Percentiles rank a stretch among this genome's conserved stretches.
Evolutionary conservation across 768 basidiomycete genomes (phyloP).

Genomic region (Rhizopogon sp.): DNA sequence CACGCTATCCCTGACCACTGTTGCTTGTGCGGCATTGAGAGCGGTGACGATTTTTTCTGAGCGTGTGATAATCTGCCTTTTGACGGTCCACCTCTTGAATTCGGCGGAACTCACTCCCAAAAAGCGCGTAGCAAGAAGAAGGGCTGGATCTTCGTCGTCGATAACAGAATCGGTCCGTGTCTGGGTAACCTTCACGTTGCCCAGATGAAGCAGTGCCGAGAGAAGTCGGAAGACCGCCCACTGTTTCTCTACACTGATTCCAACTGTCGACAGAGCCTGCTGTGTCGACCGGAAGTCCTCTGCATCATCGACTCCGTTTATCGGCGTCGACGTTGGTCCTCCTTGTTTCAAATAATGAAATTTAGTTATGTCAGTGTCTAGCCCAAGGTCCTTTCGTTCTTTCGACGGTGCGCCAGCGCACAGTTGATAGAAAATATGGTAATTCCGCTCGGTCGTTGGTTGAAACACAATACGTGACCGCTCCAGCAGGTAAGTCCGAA

Average conservation of each 20-base stretch:
- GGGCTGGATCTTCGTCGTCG: conserved; percentile 75
- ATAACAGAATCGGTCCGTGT: conserved; percentile 78
- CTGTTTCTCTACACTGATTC: conserved; percentile 95
- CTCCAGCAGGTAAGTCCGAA: conserved; percentile 96
- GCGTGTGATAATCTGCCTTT: conserved; percentile 94
- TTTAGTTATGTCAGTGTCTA: conserved; percentile 79
- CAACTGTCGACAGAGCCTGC: conserved; percentile 92
- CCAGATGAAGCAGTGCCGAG: conserved; percentile 92
- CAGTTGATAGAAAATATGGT: conserved; percentile 99
- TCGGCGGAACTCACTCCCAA: conserved; percentile 86
- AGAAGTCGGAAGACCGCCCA: conserved; percentile 97
- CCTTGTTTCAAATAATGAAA: conserved; percentile 95
- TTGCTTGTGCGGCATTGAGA: conserved; percentile 83
- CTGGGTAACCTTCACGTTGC: conserved; percentile 89
- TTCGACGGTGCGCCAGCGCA: conserved; percentile 93
- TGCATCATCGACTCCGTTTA: conserved; percentile 89
- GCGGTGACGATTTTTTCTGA: conserved; percentile 92
- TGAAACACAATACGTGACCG: conserved; percentile 98
- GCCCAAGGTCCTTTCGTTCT: conserved; percentile 91
- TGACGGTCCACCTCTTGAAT: conserved; percentile 98
- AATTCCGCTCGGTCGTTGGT: conserved; percentile 94
- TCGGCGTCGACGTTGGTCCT: conserved; percentile 81
- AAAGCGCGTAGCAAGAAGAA: conserved; percentile 81
- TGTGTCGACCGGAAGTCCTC: conserved; percentile 95
- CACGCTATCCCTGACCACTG: conserved; percentile 91